Conservation (phyloP, 2,329 filamentous ascomycete genomes). For the Stachybotrys chartarum region DNA sequence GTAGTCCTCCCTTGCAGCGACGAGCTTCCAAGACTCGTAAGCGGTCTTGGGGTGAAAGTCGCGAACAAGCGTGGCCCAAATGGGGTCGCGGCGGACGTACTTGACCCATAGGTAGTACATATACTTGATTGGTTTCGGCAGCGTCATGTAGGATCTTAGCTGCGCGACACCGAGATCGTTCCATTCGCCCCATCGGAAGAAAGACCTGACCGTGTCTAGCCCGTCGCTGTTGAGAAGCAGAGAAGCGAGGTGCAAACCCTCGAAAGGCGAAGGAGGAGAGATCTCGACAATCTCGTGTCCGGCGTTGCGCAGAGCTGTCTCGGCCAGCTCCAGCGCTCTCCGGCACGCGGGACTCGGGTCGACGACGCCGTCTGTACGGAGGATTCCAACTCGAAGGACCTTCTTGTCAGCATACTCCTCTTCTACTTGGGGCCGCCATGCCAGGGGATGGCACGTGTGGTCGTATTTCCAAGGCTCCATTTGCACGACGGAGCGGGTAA, state of each 20-base stretch:
- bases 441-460: conserved; percentile 75
- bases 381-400: conserved; percentile 64
- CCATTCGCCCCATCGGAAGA: conserved; percentile 70
- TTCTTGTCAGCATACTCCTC: conserved; percentile 53
- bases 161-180: conserved; percentile 72
- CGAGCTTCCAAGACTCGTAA: conserved; percentile 76
- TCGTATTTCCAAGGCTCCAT: conserved; percentile 91
- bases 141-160: conserved; percentile 64
- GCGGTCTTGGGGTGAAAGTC: conserved; percentile 69
- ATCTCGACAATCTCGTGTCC: conserved; percentile 68
- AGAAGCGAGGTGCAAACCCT: conserved; percentile 68
- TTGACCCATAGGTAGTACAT: conserved; percentile 87
- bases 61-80: conserved; percentile 73
- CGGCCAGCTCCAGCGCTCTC: conserved; percentile 66
- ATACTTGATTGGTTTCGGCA: conserved; percentile 70
- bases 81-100: conserved; percentile 65
- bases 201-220: conserved; percentile 69
- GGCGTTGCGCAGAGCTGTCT: conserved; percentile 57
- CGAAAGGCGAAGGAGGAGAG: conserved; percentile 63
- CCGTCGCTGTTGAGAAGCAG: conserved; percentile 81
- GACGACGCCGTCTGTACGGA: conserved; percentile 76
- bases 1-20: conserved; percentile 69
- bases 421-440: conserved; percentile 61
- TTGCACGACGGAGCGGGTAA: conserved; percentile 67
- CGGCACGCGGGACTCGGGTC: conserved; percentile 79